Percentiles rank a stretch among this genome's conserved stretches.
phyloP scores from a whole-genome alignment of 805 yeast genomes.

The Nakazawaea siamensis region DNA sequence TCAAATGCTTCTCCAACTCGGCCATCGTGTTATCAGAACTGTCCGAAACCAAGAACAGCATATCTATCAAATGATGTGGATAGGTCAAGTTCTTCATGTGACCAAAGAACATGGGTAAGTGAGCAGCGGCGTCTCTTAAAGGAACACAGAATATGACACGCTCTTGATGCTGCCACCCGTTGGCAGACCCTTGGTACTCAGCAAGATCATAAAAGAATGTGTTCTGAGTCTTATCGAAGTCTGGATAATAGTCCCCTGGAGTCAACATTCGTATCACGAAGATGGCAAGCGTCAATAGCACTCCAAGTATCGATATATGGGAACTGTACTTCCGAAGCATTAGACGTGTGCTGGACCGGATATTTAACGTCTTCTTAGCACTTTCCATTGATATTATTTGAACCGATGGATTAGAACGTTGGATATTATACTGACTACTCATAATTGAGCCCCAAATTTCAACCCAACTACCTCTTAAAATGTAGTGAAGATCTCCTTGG shows the following conservation, averaged over 20 bases:
- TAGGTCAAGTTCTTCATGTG: conserved; percentile 50
- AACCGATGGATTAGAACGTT: too few relatives aligned
- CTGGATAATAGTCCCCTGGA: conserved; percentile 8
- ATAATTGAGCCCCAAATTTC: too few relatives aligned
- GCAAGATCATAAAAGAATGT: conserved; percentile 30
- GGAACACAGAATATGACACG: conserved; percentile 50
- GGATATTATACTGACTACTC: too few relatives aligned
- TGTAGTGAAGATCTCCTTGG: too few relatives aligned
- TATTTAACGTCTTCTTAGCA: too few relatives aligned
- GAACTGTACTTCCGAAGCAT: too few relatives aligned
- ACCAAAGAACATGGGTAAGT: conserved; percentile 52
- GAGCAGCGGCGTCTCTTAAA: conserved; percentile 50
- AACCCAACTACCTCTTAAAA: too few relatives aligned
- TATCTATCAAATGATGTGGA: conserved; percentile 47
- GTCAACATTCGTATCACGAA: too few relatives aligned
- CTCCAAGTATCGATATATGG: too few relatives aligned
- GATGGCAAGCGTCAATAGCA: too few relatives aligned
- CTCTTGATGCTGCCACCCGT: conserved; percentile 49
- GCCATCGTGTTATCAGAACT: conserved; percentile 84
- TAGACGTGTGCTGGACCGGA: too few relatives aligned
- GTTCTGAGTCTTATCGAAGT: conserved; percentile 7
- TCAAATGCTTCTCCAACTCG: conserved; percentile 46
- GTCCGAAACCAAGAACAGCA: conserved; percentile 83
- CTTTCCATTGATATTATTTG: too few relatives aligned
- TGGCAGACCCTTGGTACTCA: conserved; percentile 31